Conservation (phyloP, 2,329 filamentous ascomycete genomes). For the Fusarium papillatum region DNA sequence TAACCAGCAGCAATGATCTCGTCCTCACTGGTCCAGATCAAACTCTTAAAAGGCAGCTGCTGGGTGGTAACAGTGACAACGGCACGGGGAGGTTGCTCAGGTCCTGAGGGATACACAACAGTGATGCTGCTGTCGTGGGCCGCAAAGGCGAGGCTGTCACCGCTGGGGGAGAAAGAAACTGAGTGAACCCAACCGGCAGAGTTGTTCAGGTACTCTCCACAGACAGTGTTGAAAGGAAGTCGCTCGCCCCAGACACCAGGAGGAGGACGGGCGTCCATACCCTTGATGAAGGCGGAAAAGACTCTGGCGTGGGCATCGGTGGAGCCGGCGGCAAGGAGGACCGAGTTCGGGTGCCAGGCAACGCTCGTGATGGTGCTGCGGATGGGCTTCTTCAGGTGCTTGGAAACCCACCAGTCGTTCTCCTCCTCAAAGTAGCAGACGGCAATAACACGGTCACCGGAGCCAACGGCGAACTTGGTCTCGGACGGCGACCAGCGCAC, state of each 20-base stretch:
- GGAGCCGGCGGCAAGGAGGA: constrained; percentile 94
- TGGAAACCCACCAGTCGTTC: constrained; percentile 99
- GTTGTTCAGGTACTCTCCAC: constrained; percentile 95
- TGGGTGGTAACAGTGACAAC: constrained; percentile 92
- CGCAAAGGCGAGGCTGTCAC: constrained; percentile 93
- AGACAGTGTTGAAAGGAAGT: constrained; percentile 97
- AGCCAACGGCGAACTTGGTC: constrained; percentile 97
- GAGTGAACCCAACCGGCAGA: constrained; percentile 97
- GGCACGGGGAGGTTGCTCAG: constrained; percentile 92
- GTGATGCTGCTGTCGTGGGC: constrained; percentile 98
- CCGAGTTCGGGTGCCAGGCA: constrained; percentile 97
- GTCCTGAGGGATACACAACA: constrained; percentile 92
- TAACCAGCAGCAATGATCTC: constrained; percentile 98
- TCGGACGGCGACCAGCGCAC: constrained; percentile 98
- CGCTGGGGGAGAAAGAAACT: constrained; percentile 92
- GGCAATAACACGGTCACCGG: constrained; percentile 94
- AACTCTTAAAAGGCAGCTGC: constrained; percentile 90
- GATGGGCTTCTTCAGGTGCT: constrained; percentile 99
- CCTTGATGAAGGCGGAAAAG: constrained; percentile 97
- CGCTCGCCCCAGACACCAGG: constrained; percentile 94
- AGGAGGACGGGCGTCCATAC: constrained; percentile 87
- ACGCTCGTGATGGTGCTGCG: constrained; percentile 96
- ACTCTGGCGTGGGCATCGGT: constrained; percentile 97
- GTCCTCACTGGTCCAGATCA: constrained; percentile 92
- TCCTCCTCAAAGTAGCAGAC: constrained; percentile 99